A percentile compares a stretch with the other conserved stretches of the same genome.
Conservation (phyloP, 2,329 filamentous ascomycete species). For the Neurospora sp. region DNA sequence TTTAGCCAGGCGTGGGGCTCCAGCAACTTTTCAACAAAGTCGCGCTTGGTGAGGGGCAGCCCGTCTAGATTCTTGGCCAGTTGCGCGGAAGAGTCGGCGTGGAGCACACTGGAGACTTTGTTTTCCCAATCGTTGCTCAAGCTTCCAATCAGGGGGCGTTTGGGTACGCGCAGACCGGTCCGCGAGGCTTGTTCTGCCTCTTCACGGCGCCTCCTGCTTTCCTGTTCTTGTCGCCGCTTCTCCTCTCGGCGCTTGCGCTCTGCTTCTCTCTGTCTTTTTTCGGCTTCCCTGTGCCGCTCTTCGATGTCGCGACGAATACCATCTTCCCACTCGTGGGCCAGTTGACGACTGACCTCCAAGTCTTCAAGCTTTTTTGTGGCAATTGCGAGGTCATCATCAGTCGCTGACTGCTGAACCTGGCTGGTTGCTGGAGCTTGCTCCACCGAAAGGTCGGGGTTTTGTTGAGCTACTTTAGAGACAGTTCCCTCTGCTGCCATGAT, state of each 20-base stretch:
- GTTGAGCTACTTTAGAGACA: not conserved
- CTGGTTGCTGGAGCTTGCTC: not conserved
- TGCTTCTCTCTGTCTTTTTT: constrained; percentile 12
- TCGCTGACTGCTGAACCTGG: not conserved
- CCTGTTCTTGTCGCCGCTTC: constrained; percentile 15
- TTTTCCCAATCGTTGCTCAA: constrained; percentile 29
- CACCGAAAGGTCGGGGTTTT: not conserved
- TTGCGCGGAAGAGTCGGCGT: constrained; percentile 23
- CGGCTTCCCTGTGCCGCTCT: constrained; percentile 13
- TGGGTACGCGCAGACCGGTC: constrained; percentile 20
- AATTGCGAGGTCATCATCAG: constrained; percentile 10
- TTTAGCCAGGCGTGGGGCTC: constrained; percentile 57
- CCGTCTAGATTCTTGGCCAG: constrained; percentile 40
- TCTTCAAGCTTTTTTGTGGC: constrained; percentile 11
- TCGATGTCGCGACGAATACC: constrained; percentile 4
- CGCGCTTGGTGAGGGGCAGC: constrained; percentile 41
- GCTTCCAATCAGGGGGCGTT: constrained; percentile 16
- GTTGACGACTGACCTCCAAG: constrained; percentile 11
- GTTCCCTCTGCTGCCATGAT: not conserved
- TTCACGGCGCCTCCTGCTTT: constrained; percentile 10
- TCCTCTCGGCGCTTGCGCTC: constrained; percentile 15
- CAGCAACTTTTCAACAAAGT: constrained; percentile 52
- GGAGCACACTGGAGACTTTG: constrained; percentile 25
- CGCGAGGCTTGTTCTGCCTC: constrained; percentile 11
- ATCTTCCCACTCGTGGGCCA: constrained; percentile 8